Evolutionary conservation across 164 flowering plant genomes (phyloP), one percentile per base, ranked within the genome.

Genomic region (Aristolochia californica): DNA sequence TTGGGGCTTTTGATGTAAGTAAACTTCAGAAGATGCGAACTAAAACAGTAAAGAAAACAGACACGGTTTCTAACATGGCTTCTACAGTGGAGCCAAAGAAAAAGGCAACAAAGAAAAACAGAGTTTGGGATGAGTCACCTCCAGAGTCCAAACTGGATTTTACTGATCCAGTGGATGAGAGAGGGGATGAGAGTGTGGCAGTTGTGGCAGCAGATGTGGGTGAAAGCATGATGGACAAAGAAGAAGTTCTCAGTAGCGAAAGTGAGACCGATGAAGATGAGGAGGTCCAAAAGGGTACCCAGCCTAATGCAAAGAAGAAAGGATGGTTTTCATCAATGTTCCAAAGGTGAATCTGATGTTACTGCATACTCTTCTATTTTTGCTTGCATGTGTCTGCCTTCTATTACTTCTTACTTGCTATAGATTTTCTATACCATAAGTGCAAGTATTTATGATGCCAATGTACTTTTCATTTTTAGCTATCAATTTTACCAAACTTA

Each of bases 311-410:
- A 1, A 86, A 83, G 79, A 88, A 81, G 77, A 85, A 77, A 66
- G 96, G 96, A 18, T 93, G 97, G 99, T 89, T 93, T 71, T 87
- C 99, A 24, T 78, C 97, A 11, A 78, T 93, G 90, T 89, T 93
- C 73, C 91, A 83, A 62, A 87, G 98, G 98, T 93, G n/a, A 15
- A 38, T 27, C 16, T 5, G 47, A 43, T 20, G 20, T 47, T 44
- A 24, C 40, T 51, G 26, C 22, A 14, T 24, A 24, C 0, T 21
- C 0, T 22, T 48, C 18, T 7, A 53, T 13, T 21, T 22, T n/a
- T 51, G 30, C n/a, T 40, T 54, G 45, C 34, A 13, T 55, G n/a
- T 43, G 2, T 34, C 40, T 63, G 4, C n/a, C 50, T 47, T 47
- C 5, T 20, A 47, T 5, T 16, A 1, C 20, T 47, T 17, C 5